phyloP scores from a whole-genome alignment of 169 alveolate species.

The Babesia ovata region DNA sequence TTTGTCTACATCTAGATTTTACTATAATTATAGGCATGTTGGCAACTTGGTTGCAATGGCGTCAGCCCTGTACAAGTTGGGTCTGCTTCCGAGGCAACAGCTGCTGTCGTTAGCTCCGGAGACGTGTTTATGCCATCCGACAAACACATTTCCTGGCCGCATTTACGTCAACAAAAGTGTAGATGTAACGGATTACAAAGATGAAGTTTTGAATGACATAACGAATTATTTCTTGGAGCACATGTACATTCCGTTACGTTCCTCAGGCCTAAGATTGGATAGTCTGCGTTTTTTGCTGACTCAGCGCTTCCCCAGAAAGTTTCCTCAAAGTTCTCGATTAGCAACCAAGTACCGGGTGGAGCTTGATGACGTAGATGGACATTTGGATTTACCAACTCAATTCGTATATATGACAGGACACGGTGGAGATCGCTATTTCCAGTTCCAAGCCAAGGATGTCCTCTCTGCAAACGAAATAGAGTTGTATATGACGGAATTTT shows the following conservation, averaged over 20 bases:
- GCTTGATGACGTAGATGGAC: conserved; percentile 4
- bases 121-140: conserved; percentile 64
- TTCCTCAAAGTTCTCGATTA: conserved; percentile 47
- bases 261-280: conserved; percentile 14
- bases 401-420: conserved; percentile 78
- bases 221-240: conserved; percentile 36
- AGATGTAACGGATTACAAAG: conserved; percentile 24
- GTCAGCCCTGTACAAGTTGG: conserved; percentile 25
- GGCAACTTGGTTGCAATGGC: conserved; percentile 61
- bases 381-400: conserved; percentile 54
- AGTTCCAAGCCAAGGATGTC: conserved; percentile 74
- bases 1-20: conserved; percentile 74
- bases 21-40: conserved; percentile 77
- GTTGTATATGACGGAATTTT: conserved; percentile 67
- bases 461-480: conserved; percentile 72
- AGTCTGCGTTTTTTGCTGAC: conserved; percentile 54
- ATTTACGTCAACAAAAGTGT: conserved; percentile 45
- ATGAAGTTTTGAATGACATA: conserved; percentile 33
- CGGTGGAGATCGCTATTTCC: conserved; percentile 79
- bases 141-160: conserved; percentile 48
- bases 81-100: conserved; percentile 35
- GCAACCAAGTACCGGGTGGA: conserved; percentile 29
- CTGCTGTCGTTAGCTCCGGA: conserved; percentile 37
- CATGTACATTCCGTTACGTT: conserved; percentile 32
- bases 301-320: conserved; percentile 56